Base-by-base conservation (phyloP, 1,139 yeast species). In the Saccharomyces hybrid region DNA sequence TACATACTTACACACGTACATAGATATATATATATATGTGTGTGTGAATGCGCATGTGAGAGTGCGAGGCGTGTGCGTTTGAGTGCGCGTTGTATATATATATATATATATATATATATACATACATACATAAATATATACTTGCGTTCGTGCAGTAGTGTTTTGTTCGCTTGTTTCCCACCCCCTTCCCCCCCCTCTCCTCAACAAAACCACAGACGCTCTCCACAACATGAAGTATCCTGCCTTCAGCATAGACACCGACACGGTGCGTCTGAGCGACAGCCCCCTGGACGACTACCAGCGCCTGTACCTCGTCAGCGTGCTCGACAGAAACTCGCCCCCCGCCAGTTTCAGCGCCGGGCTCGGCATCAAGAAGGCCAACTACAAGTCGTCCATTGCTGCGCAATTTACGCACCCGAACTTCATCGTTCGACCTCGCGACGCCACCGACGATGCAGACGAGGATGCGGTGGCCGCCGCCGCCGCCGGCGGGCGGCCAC, bases 281-380 rank as follows among this genome's bases (percentile, higher is more conserved):
- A 59, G 57, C 31, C 69, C 71, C n/a, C 47, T 65, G 38, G 71
- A 68, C 51, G 71, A 67, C 53, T 68, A 66, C 54, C 71, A 68
- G 57, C 57, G 71, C 49, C 53, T 61, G 34, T 61, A 56, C 51
- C 61, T 61, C 53, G 32, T 29, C 32, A 29, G 32, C 32, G 47
- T 54, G 41, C 32, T 29, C 32, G 32, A 29, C 32, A 29, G 32
- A 29, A 29, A 29, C 4, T 29, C 32, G 32, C 32, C 32, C 32
- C 32, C 32, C 32, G n/a, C 32, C 32, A 29, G 32, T 11, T 29
- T 29, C 32, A 29, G 32, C 28, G 3, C 6, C 31, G 46, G 28
- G 5, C 47, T 52, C 26, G 52, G 52, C 46, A 51, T 56, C 9
- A 52, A 48, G 28, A 52, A 50, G 19, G 56, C 52, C 16, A 52